Base-by-base conservation (phyloP, 345 rosid species). In the Acer yangbiense region DNA sequence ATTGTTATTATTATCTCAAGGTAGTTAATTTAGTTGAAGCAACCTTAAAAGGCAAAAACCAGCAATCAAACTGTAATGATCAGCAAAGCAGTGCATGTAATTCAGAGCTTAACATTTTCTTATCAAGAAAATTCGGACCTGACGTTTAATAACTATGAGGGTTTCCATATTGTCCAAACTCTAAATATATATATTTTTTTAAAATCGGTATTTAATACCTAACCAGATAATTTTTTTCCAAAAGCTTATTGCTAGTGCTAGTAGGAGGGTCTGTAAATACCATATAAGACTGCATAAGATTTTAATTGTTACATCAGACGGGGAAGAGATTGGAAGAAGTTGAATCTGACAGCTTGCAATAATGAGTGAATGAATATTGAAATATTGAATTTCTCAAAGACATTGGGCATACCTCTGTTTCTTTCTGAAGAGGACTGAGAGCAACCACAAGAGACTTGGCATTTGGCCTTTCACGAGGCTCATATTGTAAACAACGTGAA, bases 391-490 rank as follows among this genome's bases (percentile, higher is more conserved):
- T 23, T 55, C 4, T 72, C 54, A 32, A 61, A 61, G 48, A 69
- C 41, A 29, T 21, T 68, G 25, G 20, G 73, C 61, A 48, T 83
- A 93, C 98, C 86, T 88, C 91, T 32, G 88, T 84, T 86, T 91
- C 96, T 76, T 91, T 93, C 79, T 88, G 96, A 75, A 93, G 94
- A 69, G 94, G 87, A 77, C 86, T 69, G 14, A 93, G 93, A 63
- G 94, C 85, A 63, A 79, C 74, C 71, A 91, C 98, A 57, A 91
- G 93, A 85, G 96, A 91, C 79, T 90, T 93, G 58, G 89, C 89
- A 70, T 90, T 91, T 5, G 98, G 98, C 90, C 98, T 93, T 84
- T 93, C 96, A 76, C 96, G 96, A 78, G 96, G 82, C 85, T 93
- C 98, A 72, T 88, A 90, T 82, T 91, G 96, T 83, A 93, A 84